Conservation (phyloP, 1,284 basidiomycete species). For the Papiliotrema nemorosa region DNA sequence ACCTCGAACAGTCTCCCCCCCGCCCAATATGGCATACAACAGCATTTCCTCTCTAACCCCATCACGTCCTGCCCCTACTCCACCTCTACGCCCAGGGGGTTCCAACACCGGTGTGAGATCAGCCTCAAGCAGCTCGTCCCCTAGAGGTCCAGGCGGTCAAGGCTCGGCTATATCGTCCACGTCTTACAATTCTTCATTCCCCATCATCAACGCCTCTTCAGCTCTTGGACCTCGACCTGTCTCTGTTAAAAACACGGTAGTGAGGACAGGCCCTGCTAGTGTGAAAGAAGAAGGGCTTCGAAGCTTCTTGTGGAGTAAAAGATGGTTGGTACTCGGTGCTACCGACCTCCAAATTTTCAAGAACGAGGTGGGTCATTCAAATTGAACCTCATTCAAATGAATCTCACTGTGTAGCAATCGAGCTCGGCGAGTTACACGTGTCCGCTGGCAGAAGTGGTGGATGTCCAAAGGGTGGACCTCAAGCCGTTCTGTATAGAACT, state of each 20-base stretch:
- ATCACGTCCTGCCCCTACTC: slow-evolving; percentile 6
- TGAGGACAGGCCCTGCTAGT: slow-evolving; percentile 60
- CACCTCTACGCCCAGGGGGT: slow-evolving; percentile 4
- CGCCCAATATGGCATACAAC: slow-evolving; percentile 6
- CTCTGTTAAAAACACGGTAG: slow-evolving; percentile 17
- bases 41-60: slow-evolving; percentile 5
- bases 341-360: slow-evolving; percentile 81
- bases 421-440: slow-evolving; percentile 25
- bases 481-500: slow-evolving; percentile 87
- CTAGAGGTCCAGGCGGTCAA: too few species aligned
- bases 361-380: slow-evolving; percentile 64
- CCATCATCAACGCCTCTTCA: slow-evolving; percentile 20
- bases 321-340: slow-evolving; percentile 84
- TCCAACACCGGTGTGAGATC: not conserved
- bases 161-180: slow-evolving; percentile 29
- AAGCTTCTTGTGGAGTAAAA: slow-evolving; percentile 88
- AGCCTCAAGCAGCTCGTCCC: slow-evolving; percentile 7
- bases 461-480: slow-evolving; percentile 84
- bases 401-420: slow-evolving; percentile 26
- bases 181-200: slow-evolving; percentile 33
- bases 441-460: slow-evolving; percentile 71
- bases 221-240: slow-evolving; percentile 3
- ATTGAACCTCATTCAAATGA: not conserved
- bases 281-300: slow-evolving; percentile 88
- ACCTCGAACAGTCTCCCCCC: too few species aligned